A percentile compares a stretch with the other conserved stretches of the same genome.
phyloP scores from a whole-genome alignment of 2,329 filamentous ascomycete species.

The Alternaria sp. region DNA sequence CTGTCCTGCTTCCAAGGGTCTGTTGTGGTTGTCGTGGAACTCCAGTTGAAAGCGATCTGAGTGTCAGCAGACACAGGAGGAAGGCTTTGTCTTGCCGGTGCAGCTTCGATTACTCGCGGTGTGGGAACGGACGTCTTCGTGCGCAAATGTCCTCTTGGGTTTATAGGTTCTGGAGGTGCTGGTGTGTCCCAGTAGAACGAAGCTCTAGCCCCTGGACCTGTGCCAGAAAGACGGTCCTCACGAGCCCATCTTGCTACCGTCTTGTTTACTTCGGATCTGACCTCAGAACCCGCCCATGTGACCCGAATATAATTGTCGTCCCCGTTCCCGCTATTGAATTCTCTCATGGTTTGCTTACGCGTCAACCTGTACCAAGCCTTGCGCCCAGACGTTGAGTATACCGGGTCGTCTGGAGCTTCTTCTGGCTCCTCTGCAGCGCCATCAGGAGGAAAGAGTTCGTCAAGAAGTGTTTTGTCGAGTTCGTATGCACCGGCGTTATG shows the following conservation, averaged over 20 bases:
- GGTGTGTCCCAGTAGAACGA: conserved; percentile 52
- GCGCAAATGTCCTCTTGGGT: conserved; percentile 29
- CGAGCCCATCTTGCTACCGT: conserved; percentile 48
- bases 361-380: conserved; percentile 54
- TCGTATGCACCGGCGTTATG: not conserved
- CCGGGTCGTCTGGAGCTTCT: conserved; percentile 40
- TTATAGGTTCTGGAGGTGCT: conserved; percentile 28
- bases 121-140: conserved; percentile 34
- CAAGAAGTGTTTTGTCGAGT: conserved; percentile 34
- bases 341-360: conserved; percentile 50
- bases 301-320: conserved; percentile 51
- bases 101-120: conserved; percentile 22
- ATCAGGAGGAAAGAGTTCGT: conserved; percentile 37
- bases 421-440: conserved; percentile 15
- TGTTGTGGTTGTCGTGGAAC: conserved; percentile 34
- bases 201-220: conserved; percentile 44
- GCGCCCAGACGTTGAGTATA: conserved; percentile 46
- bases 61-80: conserved; percentile 32
- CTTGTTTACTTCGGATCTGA: conserved; percentile 47
- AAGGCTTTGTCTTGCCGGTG: conserved; percentile 29
- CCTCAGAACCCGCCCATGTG: conserved; percentile 46
- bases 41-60: conserved; percentile 48
- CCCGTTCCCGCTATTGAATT: conserved; percentile 46
- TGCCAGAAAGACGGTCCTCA: conserved; percentile 51
- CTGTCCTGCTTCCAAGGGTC: conserved; percentile 34